Conservation (phyloP, 192 early-diverging fungal genomes). For the Entophlyctis helioformis region DNA sequence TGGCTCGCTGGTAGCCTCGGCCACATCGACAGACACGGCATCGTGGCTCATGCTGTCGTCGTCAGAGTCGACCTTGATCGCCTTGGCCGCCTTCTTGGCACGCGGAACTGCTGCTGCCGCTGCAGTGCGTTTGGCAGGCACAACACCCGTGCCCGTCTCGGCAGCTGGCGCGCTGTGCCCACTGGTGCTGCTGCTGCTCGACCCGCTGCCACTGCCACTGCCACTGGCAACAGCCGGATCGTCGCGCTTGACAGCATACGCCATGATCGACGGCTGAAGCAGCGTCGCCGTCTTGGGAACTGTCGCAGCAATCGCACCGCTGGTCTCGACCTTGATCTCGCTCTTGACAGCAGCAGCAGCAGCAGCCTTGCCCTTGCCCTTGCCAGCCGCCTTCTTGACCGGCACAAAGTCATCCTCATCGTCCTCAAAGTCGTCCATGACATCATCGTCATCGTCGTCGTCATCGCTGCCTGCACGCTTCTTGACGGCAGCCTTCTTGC, state of each 20-base stretch:
- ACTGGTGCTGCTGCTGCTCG: no score
- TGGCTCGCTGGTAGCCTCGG: no score
- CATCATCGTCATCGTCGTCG: conserved; percentile 14
- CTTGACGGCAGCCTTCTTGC: background rate
- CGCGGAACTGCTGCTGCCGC: no score
- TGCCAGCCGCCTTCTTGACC: background rate
- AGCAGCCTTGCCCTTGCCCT: background rate
- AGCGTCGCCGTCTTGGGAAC: background rate
- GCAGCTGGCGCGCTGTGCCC: no score
- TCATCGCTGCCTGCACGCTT: background rate
- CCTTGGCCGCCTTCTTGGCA: no score
- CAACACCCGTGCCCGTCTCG: no score
- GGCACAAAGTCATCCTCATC: conserved; percentile 12
- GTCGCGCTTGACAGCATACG: background rate
- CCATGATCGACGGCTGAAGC: background rate
- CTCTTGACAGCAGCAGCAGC: background rate
- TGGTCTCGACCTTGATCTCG: background rate
- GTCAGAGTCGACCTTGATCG: no score
- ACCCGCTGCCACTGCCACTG: background rate
- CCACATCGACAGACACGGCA: no score
- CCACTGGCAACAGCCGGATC: background rate
- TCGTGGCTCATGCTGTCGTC: no score
- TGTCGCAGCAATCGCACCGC: background rate
- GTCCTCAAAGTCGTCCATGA: no score
- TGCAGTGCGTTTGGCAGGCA: no score